Base-by-base conservation (phyloP, 805 yeast genomes). In the Nakazawaea wickerhamii region DNA sequence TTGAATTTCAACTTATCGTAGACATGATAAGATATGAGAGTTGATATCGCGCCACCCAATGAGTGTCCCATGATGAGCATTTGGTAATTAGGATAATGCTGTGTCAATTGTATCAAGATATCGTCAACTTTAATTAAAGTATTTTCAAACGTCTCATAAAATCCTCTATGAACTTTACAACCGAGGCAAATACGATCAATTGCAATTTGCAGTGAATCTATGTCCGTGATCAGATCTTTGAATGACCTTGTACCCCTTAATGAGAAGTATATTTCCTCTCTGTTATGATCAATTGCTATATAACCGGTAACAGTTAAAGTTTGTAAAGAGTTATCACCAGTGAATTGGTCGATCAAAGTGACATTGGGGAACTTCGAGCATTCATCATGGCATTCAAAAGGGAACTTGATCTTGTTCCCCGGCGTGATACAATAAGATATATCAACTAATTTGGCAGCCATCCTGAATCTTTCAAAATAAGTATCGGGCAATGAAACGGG, bases 181-280 rank as follows among this genome's bases (percentile, higher is more conserved):
- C 45, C 45, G 0, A 59, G 41, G 34, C 61, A 57, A 8, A 52
- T 30, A 39, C 59, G 61, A 6, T 50, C 36, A 48, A 63, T 67
- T 0, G 48, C 27, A 3, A 54, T 53, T 64, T 64, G 67, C 32
- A 60, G 65, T 7, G 67, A 60, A 34, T 62, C 60, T 27, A 68
- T 45, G 48, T 70, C 74, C 0, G 71, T 51, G 18, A 61, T 55
- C 4, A 70, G 57, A 47, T 70, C 74, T 20, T 53, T 53, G 6
- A 68, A 38, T 0, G 73, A 67, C n/a, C 67, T 49, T 2, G 74
- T 69, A 1, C 75, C 75, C 38, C 75, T 51, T 15, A 69, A 54
- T 1, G 71, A 59, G 0, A 70, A 48, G 10, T 61, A 53, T 4
- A 70, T 47, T 0, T 10, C 9, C 15, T 41, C 30, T 5, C 19